phyloP scores from a whole-genome alignment of 352 stramenopile genomes.

The Globisporangium lucens region DNA sequence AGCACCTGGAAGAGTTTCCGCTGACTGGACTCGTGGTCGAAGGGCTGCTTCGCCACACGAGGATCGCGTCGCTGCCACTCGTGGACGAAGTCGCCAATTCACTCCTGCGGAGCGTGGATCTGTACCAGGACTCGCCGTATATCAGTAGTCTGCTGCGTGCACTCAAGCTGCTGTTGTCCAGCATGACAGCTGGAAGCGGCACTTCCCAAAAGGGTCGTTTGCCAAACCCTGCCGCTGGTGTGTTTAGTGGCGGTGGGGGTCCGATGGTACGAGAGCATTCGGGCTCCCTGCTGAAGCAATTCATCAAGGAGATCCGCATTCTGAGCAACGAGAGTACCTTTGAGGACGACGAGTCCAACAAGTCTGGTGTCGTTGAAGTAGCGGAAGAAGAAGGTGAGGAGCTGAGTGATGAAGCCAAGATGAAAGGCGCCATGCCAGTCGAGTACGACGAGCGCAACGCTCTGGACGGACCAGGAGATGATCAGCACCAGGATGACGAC shows the following conservation, averaged over 20 bases:
- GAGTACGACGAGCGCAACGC: conserved; percentile 45
- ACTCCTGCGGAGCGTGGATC: conserved; percentile 72
- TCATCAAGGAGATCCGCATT: conserved; percentile 67
- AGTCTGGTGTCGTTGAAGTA: not conserved
- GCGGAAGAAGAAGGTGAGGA: conserved; percentile 12
- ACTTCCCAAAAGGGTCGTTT: not conserved
- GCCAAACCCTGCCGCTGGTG: not conserved
- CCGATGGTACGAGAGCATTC: not conserved
- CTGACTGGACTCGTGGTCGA: conserved; percentile 78
- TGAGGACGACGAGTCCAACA: conserved; percentile 21
- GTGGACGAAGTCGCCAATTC: conserved; percentile 72
- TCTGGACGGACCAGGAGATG: conserved; percentile 20
- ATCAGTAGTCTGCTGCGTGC: conserved; percentile 50
- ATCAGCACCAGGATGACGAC: conserved; percentile 24
- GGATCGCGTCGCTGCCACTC: conserved; percentile 63
- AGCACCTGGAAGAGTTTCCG: conserved; percentile 66
- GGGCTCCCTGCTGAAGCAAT: conserved; percentile 33
- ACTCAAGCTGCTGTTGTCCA: conserved; percentile 53
- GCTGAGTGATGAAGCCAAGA: conserved; percentile 17
- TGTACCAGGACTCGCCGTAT: conserved; percentile 62
- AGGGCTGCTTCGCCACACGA: conserved; percentile 58
- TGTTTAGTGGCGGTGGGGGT: not conserved
- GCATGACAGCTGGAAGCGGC: conserved; percentile 29
- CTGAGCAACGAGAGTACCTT: conserved; percentile 33
- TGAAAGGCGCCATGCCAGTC: conserved; percentile 69